Conservation (phyloP, 2,329 filamentous ascomycete species). For the Diaporthe ampelina region DNA sequence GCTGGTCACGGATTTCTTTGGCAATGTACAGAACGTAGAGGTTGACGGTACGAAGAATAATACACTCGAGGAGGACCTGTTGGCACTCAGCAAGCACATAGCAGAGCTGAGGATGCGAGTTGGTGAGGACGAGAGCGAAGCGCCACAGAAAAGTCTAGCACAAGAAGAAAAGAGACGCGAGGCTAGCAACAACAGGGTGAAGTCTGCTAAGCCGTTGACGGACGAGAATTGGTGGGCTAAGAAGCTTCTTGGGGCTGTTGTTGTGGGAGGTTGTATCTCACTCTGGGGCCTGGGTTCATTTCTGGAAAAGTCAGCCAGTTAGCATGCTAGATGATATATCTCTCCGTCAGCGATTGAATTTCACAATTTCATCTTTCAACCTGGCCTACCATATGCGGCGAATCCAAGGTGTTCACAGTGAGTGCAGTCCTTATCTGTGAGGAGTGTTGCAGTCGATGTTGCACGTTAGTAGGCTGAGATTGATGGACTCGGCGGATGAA, state of each 20-base stretch:
- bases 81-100: constrained; percentile 80
- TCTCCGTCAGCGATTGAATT: neutral
- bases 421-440: no score
- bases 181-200: constrained; percentile 54
- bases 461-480: neutral
- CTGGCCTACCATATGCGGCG: no score
- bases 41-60: constrained; percentile 77
- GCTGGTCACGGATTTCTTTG: constrained; percentile 96
- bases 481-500: neutral
- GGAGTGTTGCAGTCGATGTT: neutral
- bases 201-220: constrained; percentile 71
- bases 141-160: constrained; percentile 42
- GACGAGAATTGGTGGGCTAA: constrained; percentile 78
- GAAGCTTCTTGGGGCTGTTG: constrained; percentile 73
- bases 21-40: constrained; percentile 97
- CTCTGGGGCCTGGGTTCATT: constrained; percentile 72
- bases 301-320: constrained; percentile 54
- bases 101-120: constrained; percentile 65
- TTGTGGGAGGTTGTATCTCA: constrained; percentile 71
- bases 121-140: constrained; percentile 57
- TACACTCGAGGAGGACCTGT: constrained; percentile 79
- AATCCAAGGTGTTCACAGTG: no score
- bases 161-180: constrained; percentile 43
- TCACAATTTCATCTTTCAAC: no score
- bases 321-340: neutral